These are phyloP conservation scores for sorghum (Sorghum bicolor) DNA, from an alignment of 176 grass and related monocot species.

Conservation along the genomic window DNA sequence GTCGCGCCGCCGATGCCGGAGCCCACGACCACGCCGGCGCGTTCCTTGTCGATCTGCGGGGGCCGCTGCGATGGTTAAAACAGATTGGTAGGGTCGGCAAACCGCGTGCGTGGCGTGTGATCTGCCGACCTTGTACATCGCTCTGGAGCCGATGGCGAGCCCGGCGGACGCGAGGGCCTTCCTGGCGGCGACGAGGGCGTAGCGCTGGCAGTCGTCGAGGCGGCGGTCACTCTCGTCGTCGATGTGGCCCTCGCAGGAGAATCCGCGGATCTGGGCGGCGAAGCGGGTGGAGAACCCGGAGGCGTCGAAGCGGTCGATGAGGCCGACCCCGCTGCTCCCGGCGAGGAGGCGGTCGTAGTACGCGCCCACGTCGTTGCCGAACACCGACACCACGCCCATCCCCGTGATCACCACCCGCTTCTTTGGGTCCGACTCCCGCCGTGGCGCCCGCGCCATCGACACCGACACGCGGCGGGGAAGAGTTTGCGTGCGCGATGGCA, in stretches of 20 bases:
- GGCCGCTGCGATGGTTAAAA: background rate
- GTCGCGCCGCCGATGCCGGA: conserved; percentile 26
- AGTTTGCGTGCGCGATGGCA: background rate
- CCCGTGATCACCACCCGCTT: conserved; percentile 55
- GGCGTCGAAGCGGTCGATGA: conserved; percentile 44
- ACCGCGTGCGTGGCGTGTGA: background rate
- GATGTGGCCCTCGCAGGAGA: conserved; percentile 40
- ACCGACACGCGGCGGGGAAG: background rate
- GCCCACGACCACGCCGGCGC: conserved; percentile 34
- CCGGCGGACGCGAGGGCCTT: conserved; percentile 51
- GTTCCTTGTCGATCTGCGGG: conserved; percentile 18
- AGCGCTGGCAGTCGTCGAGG: conserved; percentile 49
- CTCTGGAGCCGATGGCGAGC: conserved; percentile 29
- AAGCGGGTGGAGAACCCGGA: conserved; percentile 28
- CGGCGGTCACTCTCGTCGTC: conserved; percentile 33
- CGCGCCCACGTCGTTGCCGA: conserved; percentile 37
- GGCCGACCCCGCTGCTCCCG: conserved; percentile 26
- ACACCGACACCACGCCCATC: conserved; percentile 57
- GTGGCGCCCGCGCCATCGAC: background rate
- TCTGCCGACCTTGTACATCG: conserved; percentile 40
- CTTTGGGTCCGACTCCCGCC: conserved; percentile 48
- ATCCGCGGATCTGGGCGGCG: conserved; percentile 45
- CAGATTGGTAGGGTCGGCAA: background rate
- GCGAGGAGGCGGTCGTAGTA: conserved; percentile 45
- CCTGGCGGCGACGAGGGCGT: conserved; percentile 48